Evolutionary conservation across 2,329 filamentous ascomycete genomes (phyloP).

Genomic region (Cladosporium velox): DNA sequence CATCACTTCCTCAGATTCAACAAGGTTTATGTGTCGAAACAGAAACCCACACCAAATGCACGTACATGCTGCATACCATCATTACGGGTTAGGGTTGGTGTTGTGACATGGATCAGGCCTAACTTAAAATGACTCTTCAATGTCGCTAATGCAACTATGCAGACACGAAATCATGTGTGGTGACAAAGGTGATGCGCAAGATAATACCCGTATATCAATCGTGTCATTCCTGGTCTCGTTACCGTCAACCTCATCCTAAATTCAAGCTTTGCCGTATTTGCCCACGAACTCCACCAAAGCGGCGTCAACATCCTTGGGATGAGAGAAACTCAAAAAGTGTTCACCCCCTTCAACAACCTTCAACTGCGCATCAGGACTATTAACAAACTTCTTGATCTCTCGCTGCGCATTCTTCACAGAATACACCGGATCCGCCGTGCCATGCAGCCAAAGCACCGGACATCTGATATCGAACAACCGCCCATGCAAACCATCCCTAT

Average conservation of each 20-base stretch:
- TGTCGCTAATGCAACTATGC: background rate
- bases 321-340: constrained; percentile 53
- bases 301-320: constrained; percentile 48
- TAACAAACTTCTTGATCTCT: constrained; percentile 52
- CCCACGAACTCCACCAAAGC: constrained; percentile 38
- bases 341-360: constrained; percentile 49
- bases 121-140: background rate
- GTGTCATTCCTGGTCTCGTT: background rate
- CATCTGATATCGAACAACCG: constrained; percentile 51
- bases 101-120: background rate
- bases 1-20: background rate
- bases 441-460: constrained; percentile 55
- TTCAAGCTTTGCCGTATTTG: constrained; percentile 29
- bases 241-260: background rate
- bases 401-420: constrained; percentile 46
- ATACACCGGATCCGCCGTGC: constrained; percentile 47
- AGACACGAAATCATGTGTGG: background rate
- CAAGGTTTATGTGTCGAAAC: background rate
- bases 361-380: constrained; percentile 46
- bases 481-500: constrained; percentile 51
- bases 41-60: no score
- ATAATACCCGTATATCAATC: background rate
- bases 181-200: background rate
- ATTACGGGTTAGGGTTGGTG: background rate
- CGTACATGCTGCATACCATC: no score